A percentile compares a stretch with the other conserved stretches of the same genome.
These are phyloP conservation scores for Jaltomata sinuosa DNA, from an alignment of 257 asterid genomes.

Conservation along the genomic window DNA sequence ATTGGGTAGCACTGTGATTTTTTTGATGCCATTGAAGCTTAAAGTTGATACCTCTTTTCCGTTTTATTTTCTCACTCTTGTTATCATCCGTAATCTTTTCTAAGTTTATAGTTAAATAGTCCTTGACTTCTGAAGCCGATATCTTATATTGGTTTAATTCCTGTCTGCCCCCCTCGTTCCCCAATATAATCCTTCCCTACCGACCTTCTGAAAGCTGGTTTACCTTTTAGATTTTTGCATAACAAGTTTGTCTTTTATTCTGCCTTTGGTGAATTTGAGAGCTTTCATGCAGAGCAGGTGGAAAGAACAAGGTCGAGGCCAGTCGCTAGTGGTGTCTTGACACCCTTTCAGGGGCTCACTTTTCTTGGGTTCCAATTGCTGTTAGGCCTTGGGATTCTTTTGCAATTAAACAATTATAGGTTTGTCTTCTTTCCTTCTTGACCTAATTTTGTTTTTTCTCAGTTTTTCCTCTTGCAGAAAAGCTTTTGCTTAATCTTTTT, in stretches of 20 bases:
- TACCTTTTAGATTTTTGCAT: not conserved
- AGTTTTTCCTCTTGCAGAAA: not conserved
- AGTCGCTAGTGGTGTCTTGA: conserved; percentile 71
- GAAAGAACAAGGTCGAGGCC: conserved; percentile 89
- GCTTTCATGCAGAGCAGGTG: conserved; percentile 61
- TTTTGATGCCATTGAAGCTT: not conserved
- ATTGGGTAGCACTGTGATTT: not conserved
- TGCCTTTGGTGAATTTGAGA: conserved; percentile 17
- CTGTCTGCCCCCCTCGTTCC: not conserved
- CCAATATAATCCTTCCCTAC: not conserved
- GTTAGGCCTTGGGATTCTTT: conserved; percentile 80
- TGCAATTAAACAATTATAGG: conserved; percentile 83
- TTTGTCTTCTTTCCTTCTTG: conserved; percentile 11
- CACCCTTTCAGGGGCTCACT: conserved; percentile 75
- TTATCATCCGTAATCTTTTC: not conserved
- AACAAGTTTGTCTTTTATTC: not conserved
- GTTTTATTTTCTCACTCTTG: not conserved
- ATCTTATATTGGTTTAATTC: not conserved
- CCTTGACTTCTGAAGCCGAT: not conserved
- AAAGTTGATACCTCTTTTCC: not conserved
- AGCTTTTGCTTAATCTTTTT: not conserved
- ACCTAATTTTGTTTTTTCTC: not conserved
- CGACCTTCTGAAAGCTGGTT: not conserved
- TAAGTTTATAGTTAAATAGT: not conserved
- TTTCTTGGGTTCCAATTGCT: conserved; percentile 87